Evolutionary conservation across 176 grass and related monocot species (phyloP).

Genomic region (Chloris gayana): DNA sequence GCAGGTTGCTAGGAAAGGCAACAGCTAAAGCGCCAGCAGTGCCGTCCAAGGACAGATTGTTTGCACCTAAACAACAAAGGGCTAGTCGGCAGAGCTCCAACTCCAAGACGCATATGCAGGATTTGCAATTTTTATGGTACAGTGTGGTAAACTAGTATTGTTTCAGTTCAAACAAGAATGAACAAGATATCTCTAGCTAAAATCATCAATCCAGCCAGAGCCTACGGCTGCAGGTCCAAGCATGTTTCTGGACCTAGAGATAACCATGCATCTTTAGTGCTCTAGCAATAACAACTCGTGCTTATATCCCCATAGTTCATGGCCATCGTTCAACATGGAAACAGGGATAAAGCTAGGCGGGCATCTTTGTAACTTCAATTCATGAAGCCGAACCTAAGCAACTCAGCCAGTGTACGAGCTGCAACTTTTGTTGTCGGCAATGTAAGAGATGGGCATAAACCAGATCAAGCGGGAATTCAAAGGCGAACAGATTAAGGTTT

Average conservation of each 20-base stretch:
- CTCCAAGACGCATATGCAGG: background rate
- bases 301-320: background rate
- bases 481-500: background rate
- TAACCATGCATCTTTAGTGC: background rate
- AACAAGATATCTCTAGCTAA: too few species aligned
- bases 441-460: background rate
- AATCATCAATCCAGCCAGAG: background rate
- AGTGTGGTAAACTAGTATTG: background rate
- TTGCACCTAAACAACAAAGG: conserved; percentile 1
- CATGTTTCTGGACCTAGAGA: background rate
- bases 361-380: background rate
- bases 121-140: background rate
- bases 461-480: background rate
- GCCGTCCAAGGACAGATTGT: background rate
- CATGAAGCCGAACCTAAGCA: background rate
- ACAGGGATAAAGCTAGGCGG: background rate
- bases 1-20: background rate
- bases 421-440: conserved; percentile 22
- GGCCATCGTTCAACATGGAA: background rate
- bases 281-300: background rate
- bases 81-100: background rate
- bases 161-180: too few species aligned
- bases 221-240: background rate
- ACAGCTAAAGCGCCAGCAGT: conserved; percentile 20
- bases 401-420: background rate